Evolutionary conservation across 2,329 filamentous ascomycete species (phyloP).

Genomic region (Epichloe amarillans): DNA sequence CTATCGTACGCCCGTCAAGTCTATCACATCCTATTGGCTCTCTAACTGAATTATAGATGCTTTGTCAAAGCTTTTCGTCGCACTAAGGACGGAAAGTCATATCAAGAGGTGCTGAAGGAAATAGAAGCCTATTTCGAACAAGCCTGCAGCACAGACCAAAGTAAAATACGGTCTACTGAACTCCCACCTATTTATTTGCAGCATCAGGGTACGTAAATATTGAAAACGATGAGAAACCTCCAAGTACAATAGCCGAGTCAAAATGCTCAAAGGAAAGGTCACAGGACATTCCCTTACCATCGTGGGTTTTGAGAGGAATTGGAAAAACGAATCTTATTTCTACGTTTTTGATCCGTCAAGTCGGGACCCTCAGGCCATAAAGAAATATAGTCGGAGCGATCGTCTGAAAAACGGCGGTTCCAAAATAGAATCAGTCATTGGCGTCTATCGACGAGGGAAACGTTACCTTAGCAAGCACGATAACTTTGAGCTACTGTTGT

Average conservation of each 20-base stretch:
- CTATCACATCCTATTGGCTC: background rate
- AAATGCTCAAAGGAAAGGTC: background rate
- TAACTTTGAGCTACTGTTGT: constrained; percentile 72
- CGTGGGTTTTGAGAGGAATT: constrained; percentile 63
- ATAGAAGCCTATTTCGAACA: constrained; percentile 64
- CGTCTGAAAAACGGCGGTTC: constrained; percentile 30
- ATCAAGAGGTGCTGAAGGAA: constrained; percentile 47
- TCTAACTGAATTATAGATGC: constrained; percentile 28
- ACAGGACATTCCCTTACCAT: constrained; percentile 81
- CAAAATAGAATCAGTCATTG: constrained; percentile 35
- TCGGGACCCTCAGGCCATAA: constrained; percentile 51
- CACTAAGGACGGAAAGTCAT: constrained; percentile 27
- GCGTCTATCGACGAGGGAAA: constrained; percentile 58
- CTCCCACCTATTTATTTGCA: constrained; percentile 85
- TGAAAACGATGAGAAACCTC: background rate
- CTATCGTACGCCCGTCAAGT: no score
- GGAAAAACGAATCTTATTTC: constrained; percentile 51
- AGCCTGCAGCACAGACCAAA: constrained; percentile 27
- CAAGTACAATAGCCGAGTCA: background rate
- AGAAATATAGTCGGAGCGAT: constrained; percentile 38
- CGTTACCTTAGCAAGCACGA: constrained; percentile 56
- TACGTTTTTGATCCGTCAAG: constrained; percentile 85
- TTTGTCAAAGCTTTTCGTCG: constrained; percentile 48
- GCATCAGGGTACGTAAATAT: constrained; percentile 45
- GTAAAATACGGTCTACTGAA: constrained; percentile 56